phyloP scores from a whole-genome alignment of 495 filamentous ascomycete genomes.

The Penicillium goetzii region DNA sequence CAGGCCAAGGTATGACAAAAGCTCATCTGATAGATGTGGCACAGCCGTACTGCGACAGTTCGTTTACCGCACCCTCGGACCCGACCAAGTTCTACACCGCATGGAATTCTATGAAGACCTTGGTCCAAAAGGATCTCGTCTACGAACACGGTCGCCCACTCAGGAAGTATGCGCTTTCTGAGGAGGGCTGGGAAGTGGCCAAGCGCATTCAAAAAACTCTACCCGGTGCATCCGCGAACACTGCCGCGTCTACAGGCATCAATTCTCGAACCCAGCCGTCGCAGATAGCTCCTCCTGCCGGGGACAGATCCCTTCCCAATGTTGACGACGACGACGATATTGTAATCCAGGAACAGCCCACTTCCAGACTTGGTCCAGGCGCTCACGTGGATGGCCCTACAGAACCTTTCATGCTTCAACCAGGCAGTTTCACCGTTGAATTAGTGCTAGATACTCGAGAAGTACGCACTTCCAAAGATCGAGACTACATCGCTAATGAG shows the following conservation, averaged over 20 bases:
- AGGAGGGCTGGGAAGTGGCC: slow-evolving; percentile 80
- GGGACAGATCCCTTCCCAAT: not conserved
- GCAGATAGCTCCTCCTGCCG: not conserved
- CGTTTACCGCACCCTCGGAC: slow-evolving; percentile 70
- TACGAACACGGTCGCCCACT: slow-evolving; percentile 70
- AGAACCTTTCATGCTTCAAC: slow-evolving; percentile 61
- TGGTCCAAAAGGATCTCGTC: slow-evolving; percentile 75
- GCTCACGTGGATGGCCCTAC: slow-evolving; percentile 18
- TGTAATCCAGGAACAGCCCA: not conserved
- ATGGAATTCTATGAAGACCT: slow-evolving; percentile 84
- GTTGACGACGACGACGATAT: slow-evolving; percentile 20
- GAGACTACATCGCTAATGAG: slow-evolving; percentile 77
- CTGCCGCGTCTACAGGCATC: slow-evolving; percentile 20
- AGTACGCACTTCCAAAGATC: slow-evolving; percentile 73
- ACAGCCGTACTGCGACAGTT: slow-evolving; percentile 73
- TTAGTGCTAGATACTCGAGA: slow-evolving; percentile 79
- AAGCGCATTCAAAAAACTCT: slow-evolving; percentile 62
- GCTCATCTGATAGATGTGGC: slow-evolving; percentile 68
- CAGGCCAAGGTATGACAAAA: slow-evolving; percentile 65
- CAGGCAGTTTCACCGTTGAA: slow-evolving; percentile 71
- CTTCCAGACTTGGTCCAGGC: slow-evolving; percentile 1
- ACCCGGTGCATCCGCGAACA: slow-evolving; percentile 29
- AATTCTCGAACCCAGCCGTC: slow-evolving; percentile 14
- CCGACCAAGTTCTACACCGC: slow-evolving; percentile 76
- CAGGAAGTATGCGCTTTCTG: slow-evolving; percentile 70